Conservation (phyloP, 257 asterid species). For the Solanum rostratum region DNA sequence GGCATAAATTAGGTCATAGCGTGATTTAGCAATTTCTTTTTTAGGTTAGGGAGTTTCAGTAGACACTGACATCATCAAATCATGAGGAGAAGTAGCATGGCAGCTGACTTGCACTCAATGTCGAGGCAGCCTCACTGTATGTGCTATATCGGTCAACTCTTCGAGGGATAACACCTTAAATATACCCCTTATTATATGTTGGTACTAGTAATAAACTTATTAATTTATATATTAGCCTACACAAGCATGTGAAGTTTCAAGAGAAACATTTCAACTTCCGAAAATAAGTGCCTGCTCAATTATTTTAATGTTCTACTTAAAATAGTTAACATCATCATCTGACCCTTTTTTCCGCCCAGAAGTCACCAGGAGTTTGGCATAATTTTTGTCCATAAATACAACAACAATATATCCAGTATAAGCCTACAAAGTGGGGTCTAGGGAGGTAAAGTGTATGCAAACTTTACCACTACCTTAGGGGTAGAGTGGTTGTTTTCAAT, state of each 20-base stretch:
- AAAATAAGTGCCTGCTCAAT: background rate
- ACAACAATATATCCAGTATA: background rate
- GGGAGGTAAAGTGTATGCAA: background rate
- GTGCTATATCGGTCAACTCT: background rate
- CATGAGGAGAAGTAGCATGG: background rate
- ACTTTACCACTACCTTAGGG: background rate
- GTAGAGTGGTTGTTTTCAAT: background rate
- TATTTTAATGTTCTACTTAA: background rate
- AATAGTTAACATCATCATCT: background rate
- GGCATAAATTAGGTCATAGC: background rate
- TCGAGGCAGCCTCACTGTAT: background rate
- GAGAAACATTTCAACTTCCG: background rate
- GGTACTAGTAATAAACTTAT: background rate
- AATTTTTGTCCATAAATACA: background rate
- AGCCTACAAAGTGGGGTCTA: background rate
- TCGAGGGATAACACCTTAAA: background rate
- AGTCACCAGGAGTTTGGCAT: background rate
- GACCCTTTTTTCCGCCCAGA: background rate
- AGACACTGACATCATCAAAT: background rate
- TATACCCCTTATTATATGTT: background rate
- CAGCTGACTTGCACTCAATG: background rate
- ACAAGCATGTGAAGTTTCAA: background rate
- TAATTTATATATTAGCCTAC: background rate
- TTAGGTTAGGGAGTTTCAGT: background rate
- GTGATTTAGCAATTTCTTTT: background rate